Base-by-base conservation (phyloP, 164 flowering plant species). In the Paratinospora sagittata region DNA sequence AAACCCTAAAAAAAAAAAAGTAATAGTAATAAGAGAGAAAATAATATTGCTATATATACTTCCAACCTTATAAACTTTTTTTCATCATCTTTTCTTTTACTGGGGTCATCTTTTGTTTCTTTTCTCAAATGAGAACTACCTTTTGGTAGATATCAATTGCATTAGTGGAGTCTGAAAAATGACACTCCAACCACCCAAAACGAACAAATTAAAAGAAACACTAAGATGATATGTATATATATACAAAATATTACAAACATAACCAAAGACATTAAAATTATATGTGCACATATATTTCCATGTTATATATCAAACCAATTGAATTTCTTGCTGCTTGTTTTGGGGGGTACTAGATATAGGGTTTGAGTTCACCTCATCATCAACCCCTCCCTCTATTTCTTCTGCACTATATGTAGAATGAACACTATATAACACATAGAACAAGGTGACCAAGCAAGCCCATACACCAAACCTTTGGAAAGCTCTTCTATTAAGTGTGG, bases 351-450 rank as follows among this genome's bases (percentile, higher is more conserved):
- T 66, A 9, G 81, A 61, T 65, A n/a, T n/a, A n/a, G 81, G 70
- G 67, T 30, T 78, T 77, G 72, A 77, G 66, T 70, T 76, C 64
- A 45, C 65, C 21, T 71, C 69, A 69, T 19, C n/a, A 14, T 67
- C 82, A 71, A 19, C 78, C 63, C 71, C 74, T 41, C 58, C 64
- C 76, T 75, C 85, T 71, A 77, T 67, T 77, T 84, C 93, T 74
- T 90, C 93, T 3, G 83, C 91, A 66, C 73, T 67, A 69, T 82
- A 92, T 27, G 91, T 89, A 47, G 93, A 85, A 63, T 92, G 97
- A 74, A 92, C 97, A 63, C 97, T 88, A 78, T 92, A 92, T 2
- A 90, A 66, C 27, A 86, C 77, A 81, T 92, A 92, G 66, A 90
- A 84, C 79, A 90, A 66, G 21, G 81, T 83, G 39, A 86, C 79